Percentiles rank a stretch among this genome's conserved stretches.
Conservation (phyloP, 140 eudicot species). For the Flaveria floridana region DNA sequence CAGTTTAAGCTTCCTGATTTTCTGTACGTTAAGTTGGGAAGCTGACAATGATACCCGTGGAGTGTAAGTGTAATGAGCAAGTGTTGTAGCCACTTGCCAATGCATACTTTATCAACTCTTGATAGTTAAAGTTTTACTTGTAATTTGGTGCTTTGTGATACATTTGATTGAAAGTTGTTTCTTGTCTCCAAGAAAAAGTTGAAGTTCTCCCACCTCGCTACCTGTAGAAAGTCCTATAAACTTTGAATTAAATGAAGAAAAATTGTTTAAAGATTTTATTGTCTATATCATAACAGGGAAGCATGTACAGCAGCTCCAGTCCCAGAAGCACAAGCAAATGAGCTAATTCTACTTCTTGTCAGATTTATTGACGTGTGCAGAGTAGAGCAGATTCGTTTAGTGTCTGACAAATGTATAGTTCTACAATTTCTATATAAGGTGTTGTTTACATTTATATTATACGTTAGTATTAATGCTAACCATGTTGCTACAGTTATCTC, state of each 20-base stretch:
- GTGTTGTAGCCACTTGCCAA: conserved; percentile 17
- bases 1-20: background rate
- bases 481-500: conserved; percentile 62
- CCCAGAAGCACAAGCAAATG: conserved; percentile 60
- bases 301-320: conserved; percentile 66
- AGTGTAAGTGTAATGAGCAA: conserved; percentile 4
- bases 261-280: background rate
- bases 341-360: conserved; percentile 49
- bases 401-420: conserved; percentile 67
- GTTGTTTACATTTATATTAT: background rate
- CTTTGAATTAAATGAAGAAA: conserved; percentile 12
- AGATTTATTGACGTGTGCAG: conserved; percentile 70
- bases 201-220: conserved; percentile 11
- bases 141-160: background rate
- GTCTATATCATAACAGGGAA: conserved; percentile 54
- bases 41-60: conserved; percentile 4
- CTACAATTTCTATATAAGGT: background rate
- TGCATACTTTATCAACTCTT: background rate
- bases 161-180: conserved; percentile 16
- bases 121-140: background rate
- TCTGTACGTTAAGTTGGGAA: background rate
- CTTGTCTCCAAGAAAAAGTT: conserved; percentile 16
- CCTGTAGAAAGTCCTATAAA: conserved; percentile 2
- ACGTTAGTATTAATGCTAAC: conserved; percentile 3
- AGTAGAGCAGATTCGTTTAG: conserved; percentile 75